Base-by-base conservation (phyloP, 2,329 filamentous ascomycete species). In the Macroventuria anomochaeta region DNA sequence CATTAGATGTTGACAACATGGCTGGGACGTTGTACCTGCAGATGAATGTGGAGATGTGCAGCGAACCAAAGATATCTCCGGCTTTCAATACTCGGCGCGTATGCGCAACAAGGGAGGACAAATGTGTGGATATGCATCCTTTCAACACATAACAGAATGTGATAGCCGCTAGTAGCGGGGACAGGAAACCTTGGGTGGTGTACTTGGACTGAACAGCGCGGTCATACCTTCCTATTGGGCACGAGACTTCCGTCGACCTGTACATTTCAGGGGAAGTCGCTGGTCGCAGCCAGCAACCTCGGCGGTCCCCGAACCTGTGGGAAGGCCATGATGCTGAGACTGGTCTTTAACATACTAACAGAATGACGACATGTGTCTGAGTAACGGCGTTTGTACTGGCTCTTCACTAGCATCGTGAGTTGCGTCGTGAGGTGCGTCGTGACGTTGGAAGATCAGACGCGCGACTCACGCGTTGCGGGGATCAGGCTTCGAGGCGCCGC, bases 391-490 rank as follows among this genome's bases (percentile, higher is more conserved):
- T 33, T 23, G 33, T 31, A 54, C 51, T 54, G 51, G 51, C 39
- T 43, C 28, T 12, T 46, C 34, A n/a, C 44, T 49, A 49, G 51
- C 21, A 54, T 38, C 36, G 51, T 54, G 51, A 54, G 51, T 4
- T 44, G 51, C 39, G 39, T 49, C 28, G n/a, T n/a, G n/a, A n/a
- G n/a, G n/a, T n/a, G n/a, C n/a, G n/a, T n/a, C 15, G 51, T 54
- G 51, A 54, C 51, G 51, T 49, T 54, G 39, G 3, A 40, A 39
- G 51, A 40, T 54, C 51, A 54, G 39, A 34, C 34, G 51, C 23
- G 39, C 44, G 34, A 33, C 51, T 39, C 51, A 54, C 44, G 46
- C 29, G 51, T 49, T 54, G 29, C 33, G 44, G 39, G 41, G 49
- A 46, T 41, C 41, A 23, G 29, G 44, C 44, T 18, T 31, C 5